Conservation (phyloP, 1,284 basidiomycete genomes). For the Stereum hirsutum region DNA sequence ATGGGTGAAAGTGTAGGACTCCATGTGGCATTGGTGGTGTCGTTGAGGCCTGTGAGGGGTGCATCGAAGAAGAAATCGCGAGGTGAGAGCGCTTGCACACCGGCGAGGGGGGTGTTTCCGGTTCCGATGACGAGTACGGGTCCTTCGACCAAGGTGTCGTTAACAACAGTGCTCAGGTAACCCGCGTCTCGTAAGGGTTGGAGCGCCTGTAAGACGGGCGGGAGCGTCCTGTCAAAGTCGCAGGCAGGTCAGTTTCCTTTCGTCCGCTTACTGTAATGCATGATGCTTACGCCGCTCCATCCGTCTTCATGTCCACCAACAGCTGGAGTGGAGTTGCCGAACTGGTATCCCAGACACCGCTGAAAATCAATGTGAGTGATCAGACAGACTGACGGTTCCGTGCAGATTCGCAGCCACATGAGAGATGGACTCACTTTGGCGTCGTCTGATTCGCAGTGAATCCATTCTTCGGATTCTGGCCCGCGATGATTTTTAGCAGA, state of each 20-base stretch:
- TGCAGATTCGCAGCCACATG: background rate
- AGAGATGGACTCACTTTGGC: slow-evolving; percentile 26
- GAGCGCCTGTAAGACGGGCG: slow-evolving; percentile 34
- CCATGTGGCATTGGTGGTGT: slow-evolving; percentile 21
- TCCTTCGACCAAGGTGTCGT: slow-evolving; percentile 27
- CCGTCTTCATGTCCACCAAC: slow-evolving; percentile 43
- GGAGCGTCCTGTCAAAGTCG: slow-evolving; percentile 33
- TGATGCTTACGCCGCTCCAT: slow-evolving; percentile 29
- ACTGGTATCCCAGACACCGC: slow-evolving; percentile 40
- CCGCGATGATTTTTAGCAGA: slow-evolving; percentile 29
- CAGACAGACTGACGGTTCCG: background rate
- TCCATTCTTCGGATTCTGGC: slow-evolving; percentile 31
- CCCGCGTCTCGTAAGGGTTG: slow-evolving; percentile 35
- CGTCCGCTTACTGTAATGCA: no score
- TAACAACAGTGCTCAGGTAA: slow-evolving; percentile 38
- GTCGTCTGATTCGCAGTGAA: slow-evolving; percentile 31
- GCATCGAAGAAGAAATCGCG: slow-evolving; percentile 48
- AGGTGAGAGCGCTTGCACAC: slow-evolving; percentile 32
- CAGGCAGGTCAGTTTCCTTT: no score
- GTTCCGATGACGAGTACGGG: slow-evolving; percentile 41
- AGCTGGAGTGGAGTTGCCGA: slow-evolving; percentile 33
- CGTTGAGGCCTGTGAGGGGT: slow-evolving; percentile 32
- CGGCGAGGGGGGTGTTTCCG: slow-evolving; percentile 26
- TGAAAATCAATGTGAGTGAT: slow-evolving; percentile 13
- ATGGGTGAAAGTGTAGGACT: slow-evolving; percentile 34